Base-by-base conservation (phyloP, 2,329 filamentous ascomycete species). In the Graphiopsis chlorocephala region DNA sequence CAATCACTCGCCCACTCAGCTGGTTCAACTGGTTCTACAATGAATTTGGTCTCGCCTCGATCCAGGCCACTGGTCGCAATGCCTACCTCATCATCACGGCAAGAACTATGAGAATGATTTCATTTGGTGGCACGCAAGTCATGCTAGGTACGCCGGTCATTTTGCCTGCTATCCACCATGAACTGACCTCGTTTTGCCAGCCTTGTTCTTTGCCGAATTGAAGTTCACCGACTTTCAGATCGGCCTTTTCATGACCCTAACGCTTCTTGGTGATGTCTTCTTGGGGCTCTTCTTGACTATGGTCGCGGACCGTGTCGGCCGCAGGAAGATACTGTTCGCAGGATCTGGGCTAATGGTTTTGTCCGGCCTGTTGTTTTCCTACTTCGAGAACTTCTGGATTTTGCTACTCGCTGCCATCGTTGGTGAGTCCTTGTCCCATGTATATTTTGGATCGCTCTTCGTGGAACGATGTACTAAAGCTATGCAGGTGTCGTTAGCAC, bases 81-180 rank as follows among this genome's bases (percentile, higher is more conserved):
- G 83, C 83, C 58, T 82, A 78, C 71, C 77, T 86, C 48, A 80
- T 86, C 71, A 87, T 88, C 68, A 65, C 84, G 45, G 78, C 80
- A 6, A 78, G 85, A n/a, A 66, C 69, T 15, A 70, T 72, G 31
- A 73, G 74, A 20, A 76, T 76, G 73, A 68, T 75, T 45, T 72
- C 73, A 1, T 74, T 74, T 67, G 74, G 74, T 15, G 71, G 72
- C 2, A 74, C 71, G 59, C 64, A 68, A 4, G 64, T 76, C 29
- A 68, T 75, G 26, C 65, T 75, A 11, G 72, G 73, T 75, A 64
- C 45, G 31, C n/a, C 20, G 25, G 48, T 26, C 3, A 6, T 5
- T 11, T 29, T 31, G 50, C 28, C 26, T 23, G 14, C 10, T 31
- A 53, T 28, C 6, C 14, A 56, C 7, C 29, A 20, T 33, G 1